A percentile compares a stretch with the other conserved stretches of the same genome.
Conservation (phyloP, 179 eudicot genomes). For the Silene coronaria region DNA sequence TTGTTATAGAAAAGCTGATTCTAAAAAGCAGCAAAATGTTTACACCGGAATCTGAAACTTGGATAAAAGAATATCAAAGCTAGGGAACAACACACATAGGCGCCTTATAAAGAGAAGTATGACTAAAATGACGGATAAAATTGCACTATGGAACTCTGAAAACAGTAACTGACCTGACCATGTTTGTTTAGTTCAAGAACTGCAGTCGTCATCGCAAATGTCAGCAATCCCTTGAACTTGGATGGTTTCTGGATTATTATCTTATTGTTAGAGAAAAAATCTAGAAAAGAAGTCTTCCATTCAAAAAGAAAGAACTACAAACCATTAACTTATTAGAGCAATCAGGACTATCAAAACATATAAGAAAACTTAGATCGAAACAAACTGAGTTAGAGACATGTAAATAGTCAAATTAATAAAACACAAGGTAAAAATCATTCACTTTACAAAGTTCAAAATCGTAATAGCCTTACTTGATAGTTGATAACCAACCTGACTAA, state of each 20-base stretch:
- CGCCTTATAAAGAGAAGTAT: neutral
- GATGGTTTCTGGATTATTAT: conserved; percentile 51
- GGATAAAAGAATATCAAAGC: neutral
- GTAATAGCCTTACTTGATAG: neutral
- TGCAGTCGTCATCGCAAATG: conserved; percentile 48
- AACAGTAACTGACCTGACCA: conserved; percentile 42
- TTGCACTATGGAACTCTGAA: neutral
- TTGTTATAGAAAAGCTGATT: neutral
- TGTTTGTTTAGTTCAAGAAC: conserved; percentile 36
- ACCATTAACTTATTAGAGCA: neutral
- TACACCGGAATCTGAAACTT: neutral
- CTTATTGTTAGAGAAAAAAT: conserved; percentile 10
- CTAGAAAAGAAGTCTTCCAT: neutral
- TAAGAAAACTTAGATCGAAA: neutral
- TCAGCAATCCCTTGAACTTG: conserved; percentile 51
- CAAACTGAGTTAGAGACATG: neutral
- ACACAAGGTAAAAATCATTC: conserved; percentile 4
- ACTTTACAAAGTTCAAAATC: conserved; percentile 8
- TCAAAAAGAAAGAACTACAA: conserved; percentile 3
- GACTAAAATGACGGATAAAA: neutral
- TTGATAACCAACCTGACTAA: conserved; percentile 52
- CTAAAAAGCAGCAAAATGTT: neutral
- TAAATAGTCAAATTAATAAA: neutral
- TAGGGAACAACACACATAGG: neutral
- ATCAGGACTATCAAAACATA: conserved; percentile 3